Base-by-base conservation (phyloP, 495 filamentous ascomycete genomes). In the Pyronema domesticum region DNA sequence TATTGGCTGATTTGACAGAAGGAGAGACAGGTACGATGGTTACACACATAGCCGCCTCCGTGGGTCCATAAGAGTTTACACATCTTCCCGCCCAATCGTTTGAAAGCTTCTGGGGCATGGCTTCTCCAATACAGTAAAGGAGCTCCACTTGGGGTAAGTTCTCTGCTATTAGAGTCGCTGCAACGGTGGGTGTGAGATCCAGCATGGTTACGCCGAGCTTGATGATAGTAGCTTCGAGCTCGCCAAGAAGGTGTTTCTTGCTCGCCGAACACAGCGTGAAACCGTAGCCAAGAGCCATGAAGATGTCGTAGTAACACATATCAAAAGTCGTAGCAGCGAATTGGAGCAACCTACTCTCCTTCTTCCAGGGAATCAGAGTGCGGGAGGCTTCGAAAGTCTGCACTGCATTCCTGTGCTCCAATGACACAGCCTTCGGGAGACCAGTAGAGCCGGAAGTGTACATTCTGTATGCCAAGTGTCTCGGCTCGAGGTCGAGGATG, bases 51-150 rank as follows among this genome's bases (percentile, higher is more conserved):
- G 63, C 60, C 18, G 63, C 60, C 51, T 66, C 63, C 59, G 69
- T 66, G 0, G 78, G 80, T 0, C 80, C 80, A 54, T 81, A 83
- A 3, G 71, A 73, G 50, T 80, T 80, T 14, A 79, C 13, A 77
- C 66, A 60, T 68, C 66, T 36, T 74, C 58, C n/a, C 67, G 67
- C 73, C 80, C 80, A 83, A 46, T 74, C 75, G 0, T 63, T 66
- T 6, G 78, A 69, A 53, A 74, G 68, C 13, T 76, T 74, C 14
- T 68, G 63, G 3, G 73, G 67, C 70, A 81, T 72, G 48, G 77
- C 72, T 51, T 82, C 80, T 13, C 69, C 69, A 46, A 68, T 69
- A 51, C 69, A 71, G 50, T 68, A 70, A 14, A 71, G 45, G 42
- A 60, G 64, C 55, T 71, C 45, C 4, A 71, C 67, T 6, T 36